A percentile compares a stretch with the other conserved stretches of the same genome.
phyloP scores from a whole-genome alignment of 371 early-diverging fungal genomes.

The Massospora cicadina region DNA sequence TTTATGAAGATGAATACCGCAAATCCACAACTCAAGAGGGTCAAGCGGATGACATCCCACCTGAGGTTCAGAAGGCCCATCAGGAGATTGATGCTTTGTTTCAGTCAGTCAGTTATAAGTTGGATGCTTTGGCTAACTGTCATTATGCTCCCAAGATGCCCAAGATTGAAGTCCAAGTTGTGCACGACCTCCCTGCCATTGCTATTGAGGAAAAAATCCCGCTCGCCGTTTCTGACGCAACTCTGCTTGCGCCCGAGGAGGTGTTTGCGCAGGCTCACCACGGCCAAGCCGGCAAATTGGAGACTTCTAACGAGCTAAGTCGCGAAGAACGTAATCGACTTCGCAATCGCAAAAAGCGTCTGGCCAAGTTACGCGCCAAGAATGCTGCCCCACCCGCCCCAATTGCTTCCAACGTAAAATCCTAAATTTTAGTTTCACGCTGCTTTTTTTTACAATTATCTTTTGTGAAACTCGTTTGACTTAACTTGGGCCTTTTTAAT shows the following conservation, averaged over 20 bases:
- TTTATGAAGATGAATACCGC: conserved; percentile 81
- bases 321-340: conserved; percentile 10
- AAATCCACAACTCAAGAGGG: conserved; percentile 25
- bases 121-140: conserved; percentile 85
- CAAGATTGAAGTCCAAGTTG: conserved; percentile 56
- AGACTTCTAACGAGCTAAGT: not conserved
- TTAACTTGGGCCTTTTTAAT: too few species aligned
- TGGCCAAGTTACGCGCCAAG: conserved; percentile 5
- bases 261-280: conserved; percentile 41
- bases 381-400: not conserved
- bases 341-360: conserved; percentile 11
- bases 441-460: too few species aligned
- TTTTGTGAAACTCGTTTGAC: too few species aligned
- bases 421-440: not conserved
- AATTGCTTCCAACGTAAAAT: not conserved
- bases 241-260: conserved; percentile 79
- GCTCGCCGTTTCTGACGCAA: conserved; percentile 62
- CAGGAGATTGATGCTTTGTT: conserved; percentile 58
- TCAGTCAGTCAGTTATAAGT: conserved; percentile 47
- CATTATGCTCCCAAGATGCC: conserved; percentile 71
- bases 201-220: conserved; percentile 91
- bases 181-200: conserved; percentile 70
- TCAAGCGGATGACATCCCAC: conserved; percentile 34
- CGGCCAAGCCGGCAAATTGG: not conserved
- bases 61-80: conserved; percentile 43